Percentiles rank a stretch among this genome's conserved stretches.
These are phyloP conservation scores for Candida chauliodis DNA, from an alignment of 805 yeast species.

Conservation along the genomic window DNA sequence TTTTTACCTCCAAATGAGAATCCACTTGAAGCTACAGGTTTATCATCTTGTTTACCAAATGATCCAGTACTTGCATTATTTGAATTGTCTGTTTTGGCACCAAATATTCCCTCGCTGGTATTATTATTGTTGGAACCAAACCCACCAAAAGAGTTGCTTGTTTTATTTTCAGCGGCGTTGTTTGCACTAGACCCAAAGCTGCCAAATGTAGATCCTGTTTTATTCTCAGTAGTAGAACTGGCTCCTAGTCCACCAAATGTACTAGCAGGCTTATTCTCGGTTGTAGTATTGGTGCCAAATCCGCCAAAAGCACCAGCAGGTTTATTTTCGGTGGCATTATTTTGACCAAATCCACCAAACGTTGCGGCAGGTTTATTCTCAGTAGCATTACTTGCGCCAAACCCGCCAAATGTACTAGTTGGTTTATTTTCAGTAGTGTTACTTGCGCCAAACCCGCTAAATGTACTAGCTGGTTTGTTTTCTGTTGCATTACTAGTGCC, in stretches of 20 bases:
- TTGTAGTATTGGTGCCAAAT: slow-evolving; percentile 1
- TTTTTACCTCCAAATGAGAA: slow-evolving; percentile 20
- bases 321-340: not conserved
- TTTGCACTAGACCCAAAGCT: slow-evolving; percentile 4
- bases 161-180: not conserved
- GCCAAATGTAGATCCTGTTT: slow-evolving; percentile 1
- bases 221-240: not conserved
- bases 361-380: slow-evolving; percentile 1
- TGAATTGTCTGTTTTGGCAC: slow-evolving; percentile 9
- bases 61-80: not conserved
- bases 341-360: slow-evolving; percentile 5
- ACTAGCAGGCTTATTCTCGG: slow-evolving; percentile 3
- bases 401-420: slow-evolving; percentile 5
- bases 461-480: slow-evolving; percentile 3
- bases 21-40: slow-evolving; percentile 17
- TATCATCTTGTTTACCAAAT: slow-evolving; percentile 16
- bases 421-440: slow-evolving; percentile 10
- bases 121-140: not conserved
- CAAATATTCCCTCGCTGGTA: not conserved
- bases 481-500: slow-evolving; percentile 7
- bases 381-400: not conserved
- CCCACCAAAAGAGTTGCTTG: slow-evolving; percentile 5
- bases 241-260: not conserved
- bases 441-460: slow-evolving; percentile 6
- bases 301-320: slow-evolving; percentile 4